These are phyloP conservation scores for Eimeria acervulina DNA, from an alignment of 169 alveolate species.

Conservation along the genomic window DNA sequence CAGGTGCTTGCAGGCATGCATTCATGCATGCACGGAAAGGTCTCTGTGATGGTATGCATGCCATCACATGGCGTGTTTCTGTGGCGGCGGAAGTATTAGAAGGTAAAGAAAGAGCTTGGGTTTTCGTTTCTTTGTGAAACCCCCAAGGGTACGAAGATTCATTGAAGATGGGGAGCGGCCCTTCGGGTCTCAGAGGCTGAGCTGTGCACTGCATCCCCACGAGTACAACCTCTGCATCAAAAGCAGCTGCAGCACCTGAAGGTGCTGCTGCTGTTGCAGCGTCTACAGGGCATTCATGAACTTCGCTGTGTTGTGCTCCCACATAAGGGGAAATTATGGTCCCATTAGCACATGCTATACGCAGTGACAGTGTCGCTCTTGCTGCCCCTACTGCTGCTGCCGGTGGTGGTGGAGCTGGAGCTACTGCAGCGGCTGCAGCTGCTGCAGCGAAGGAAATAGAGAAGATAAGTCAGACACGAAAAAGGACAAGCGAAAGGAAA, in stretches of 20 bases:
- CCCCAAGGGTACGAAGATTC: neutral
- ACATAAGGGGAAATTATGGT: neutral
- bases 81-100: neutral
- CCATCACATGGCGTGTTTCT: neutral
- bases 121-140: neutral
- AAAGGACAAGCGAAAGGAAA: neutral
- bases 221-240: neutral
- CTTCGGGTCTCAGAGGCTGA: neutral
- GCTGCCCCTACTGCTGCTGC: too few relatives aligned
- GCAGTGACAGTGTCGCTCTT: too few relatives aligned
- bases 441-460: neutral
- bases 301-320: neutral
- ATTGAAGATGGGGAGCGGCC: neutral
- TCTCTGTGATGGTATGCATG: too few relatives aligned
- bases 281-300: neutral
- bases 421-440: neutral
- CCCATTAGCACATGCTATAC: neutral
- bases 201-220: neutral
- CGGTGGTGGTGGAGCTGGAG: too few relatives aligned
- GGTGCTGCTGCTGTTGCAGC: neutral
- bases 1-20: too few relatives aligned
- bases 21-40: too few relatives aligned
- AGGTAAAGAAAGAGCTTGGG: neutral
- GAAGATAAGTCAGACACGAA: neutral
- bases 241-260: neutral